Evolutionary conservation across 2,329 filamentous ascomycete species (phyloP).

Genomic region (Paracamarosporium sp.): DNA sequence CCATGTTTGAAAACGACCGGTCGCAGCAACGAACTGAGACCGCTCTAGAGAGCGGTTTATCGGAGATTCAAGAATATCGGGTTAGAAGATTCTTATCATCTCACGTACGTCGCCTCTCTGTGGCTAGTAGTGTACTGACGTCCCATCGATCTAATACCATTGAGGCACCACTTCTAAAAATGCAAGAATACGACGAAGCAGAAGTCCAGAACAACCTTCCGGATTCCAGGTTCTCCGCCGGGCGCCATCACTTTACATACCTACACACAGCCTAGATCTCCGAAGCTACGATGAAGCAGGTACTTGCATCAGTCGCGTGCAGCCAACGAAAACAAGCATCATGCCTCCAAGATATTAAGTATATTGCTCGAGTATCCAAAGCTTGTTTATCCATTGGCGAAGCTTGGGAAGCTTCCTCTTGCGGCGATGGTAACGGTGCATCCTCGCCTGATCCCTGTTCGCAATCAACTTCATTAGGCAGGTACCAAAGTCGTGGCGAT

Average conservation of each 20-base stretch:
- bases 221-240: too few relatives aligned
- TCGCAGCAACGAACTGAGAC: conserved; percentile 1
- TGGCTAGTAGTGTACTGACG: too few relatives aligned
- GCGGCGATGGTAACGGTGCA: conserved; percentile 6
- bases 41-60: too few relatives aligned
- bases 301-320: not conserved
- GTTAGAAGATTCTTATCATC: not conserved
- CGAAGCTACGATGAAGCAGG: too few relatives aligned
- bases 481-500: not conserved
- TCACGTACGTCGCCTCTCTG: too few relatives aligned
- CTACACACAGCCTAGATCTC: too few relatives aligned
- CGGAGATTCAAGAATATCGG: not conserved
- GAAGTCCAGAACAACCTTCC: too few relatives aligned
- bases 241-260: too few relatives aligned
- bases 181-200: too few relatives aligned
- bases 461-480: conserved; percentile 12
- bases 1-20: conserved; percentile 5
- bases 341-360: not conserved
- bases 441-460: not conserved
- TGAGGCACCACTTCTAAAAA: too few relatives aligned
- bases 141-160: too few relatives aligned
- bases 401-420: conserved; percentile 22
- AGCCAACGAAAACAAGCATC: not conserved
- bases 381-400: conserved; percentile 16
- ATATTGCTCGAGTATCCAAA: conserved; percentile 2